Evolutionary conservation across 495 filamentous ascomycete species (phyloP).

Genomic region (Trichoderma reesei): DNA sequence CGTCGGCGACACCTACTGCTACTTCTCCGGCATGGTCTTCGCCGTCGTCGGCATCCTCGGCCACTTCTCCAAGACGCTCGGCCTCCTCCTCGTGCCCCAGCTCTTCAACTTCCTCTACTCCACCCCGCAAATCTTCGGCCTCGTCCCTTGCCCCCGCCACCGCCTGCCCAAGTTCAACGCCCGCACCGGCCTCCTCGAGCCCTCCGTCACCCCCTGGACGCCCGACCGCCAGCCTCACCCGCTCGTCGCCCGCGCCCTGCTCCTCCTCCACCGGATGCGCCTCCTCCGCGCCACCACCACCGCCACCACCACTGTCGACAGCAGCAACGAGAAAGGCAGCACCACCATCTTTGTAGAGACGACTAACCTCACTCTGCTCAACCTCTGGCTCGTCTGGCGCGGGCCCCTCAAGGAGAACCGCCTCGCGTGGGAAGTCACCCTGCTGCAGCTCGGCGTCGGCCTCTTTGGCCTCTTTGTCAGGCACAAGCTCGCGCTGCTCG

Average conservation of each 20-base stretch:
- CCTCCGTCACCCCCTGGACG: conserved; percentile 71
- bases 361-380: conserved; percentile 86
- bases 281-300: conserved; percentile 55
- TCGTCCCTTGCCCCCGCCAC: conserved; percentile 89
- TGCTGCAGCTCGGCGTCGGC: conserved; percentile 62
- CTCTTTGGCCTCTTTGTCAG: conserved; percentile 75
- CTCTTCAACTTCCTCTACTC: conserved; percentile 96
- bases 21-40: conserved; percentile 98
- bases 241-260: conserved; percentile 49
- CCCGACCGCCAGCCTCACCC: conserved; percentile 52
- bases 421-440: conserved; percentile 64
- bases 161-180: conserved; percentile 81
- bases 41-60: conserved; percentile 92
- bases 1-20: conserved; percentile 98
- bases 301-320: conserved; percentile 20
- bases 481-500: conserved; percentile 70
- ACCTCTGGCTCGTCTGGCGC: conserved; percentile 93
- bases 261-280: conserved; percentile 51
- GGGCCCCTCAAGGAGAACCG: conserved; percentile 84
- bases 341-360: conserved; percentile 66
- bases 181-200: conserved; percentile 71
- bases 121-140: conserved; percentile 73
- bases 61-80: conserved; percentile 94
- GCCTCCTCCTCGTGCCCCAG: conserved; percentile 85
- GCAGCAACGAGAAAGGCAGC: conserved; percentile 32